Evolutionary conservation across 208 protist species (phyloP).

Genomic region (Leishmania tropica): DNA sequence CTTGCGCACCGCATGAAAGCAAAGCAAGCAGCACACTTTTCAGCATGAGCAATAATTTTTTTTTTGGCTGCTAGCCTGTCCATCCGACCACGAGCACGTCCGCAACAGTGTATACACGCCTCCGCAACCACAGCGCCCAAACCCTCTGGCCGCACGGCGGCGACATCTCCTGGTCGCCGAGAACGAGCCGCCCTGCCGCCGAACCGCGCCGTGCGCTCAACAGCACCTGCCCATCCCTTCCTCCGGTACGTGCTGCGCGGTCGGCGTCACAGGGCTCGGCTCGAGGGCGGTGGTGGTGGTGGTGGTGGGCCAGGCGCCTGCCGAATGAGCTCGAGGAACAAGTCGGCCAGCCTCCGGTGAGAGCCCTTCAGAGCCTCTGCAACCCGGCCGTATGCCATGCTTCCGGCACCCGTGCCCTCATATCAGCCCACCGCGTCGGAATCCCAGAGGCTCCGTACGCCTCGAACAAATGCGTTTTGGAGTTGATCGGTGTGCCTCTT

Average conservation of each 20-base stretch:
- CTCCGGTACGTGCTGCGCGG: too few relatives aligned
- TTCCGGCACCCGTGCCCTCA: not conserved
- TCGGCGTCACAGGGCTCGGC: too few relatives aligned
- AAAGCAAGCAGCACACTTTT: not conserved
- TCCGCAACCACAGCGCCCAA: not conserved
- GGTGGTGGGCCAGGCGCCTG: not conserved
- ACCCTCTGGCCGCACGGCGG: not conserved
- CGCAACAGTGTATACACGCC: not conserved
- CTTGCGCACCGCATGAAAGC: not conserved
- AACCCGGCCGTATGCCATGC: not conserved
- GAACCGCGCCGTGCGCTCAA: too few relatives aligned
- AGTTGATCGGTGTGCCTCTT: not conserved
- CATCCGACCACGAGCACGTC: not conserved
- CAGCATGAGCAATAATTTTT: not conserved
- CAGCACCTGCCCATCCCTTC: too few relatives aligned
- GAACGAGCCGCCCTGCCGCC: not conserved
- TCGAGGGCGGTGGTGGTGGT: too few relatives aligned
- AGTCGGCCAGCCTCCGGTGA: not conserved
- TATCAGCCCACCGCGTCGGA: not conserved
- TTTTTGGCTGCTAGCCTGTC: not conserved
- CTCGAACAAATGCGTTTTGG: not conserved
- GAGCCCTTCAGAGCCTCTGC: not conserved
- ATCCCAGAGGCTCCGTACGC: not conserved
- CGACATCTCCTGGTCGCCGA: not conserved
- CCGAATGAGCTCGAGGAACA: not conserved